phyloP scores from a whole-genome alignment of 1,284 basidiomycete genomes.

The Fomitopsis betulina region DNA sequence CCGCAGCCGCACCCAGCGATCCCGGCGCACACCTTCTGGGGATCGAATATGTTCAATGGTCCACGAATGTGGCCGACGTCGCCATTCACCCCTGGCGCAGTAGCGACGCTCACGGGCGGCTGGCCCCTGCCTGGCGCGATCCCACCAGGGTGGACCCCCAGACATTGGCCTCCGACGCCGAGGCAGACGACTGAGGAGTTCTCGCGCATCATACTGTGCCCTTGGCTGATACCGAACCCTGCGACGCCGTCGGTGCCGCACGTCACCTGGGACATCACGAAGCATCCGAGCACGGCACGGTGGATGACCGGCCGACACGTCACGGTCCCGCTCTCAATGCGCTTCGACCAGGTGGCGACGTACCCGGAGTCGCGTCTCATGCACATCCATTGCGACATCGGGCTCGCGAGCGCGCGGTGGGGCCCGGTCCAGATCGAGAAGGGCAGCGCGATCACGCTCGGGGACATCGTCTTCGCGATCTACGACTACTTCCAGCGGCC shows the following conservation, averaged over 20 bases:
- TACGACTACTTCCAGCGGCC: conserved; percentile 32
- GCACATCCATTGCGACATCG: conserved; percentile 23
- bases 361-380: conserved; percentile 21
- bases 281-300: conserved; percentile 28
- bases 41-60: neutral
- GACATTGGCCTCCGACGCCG: conserved; percentile 6
- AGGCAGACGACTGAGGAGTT: neutral
- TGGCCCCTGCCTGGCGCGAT: conserved; percentile 27
- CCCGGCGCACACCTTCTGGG: conserved; percentile 14
- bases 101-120: conserved; percentile 21
- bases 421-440: conserved; percentile 28
- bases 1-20: conserved; percentile 19
- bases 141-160: neutral
- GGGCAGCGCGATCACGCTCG: conserved; percentile 21
- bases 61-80: conserved; percentile 3
- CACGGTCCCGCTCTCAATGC: conserved; percentile 18
- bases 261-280: conserved; percentile 34
- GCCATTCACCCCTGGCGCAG: conserved; percentile 4
- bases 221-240: conserved; percentile 33
- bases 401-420: conserved; percentile 25
- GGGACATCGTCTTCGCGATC: conserved; percentile 32
- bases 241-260: conserved; percentile 26
- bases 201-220: conserved; percentile 20
- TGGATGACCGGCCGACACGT: conserved; percentile 28
- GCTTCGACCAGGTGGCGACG: conserved; percentile 23